These are phyloP conservation scores for Alternaria ventricosa DNA, from an alignment of 2,329 filamentous ascomycete species.

Conservation along the genomic window DNA sequence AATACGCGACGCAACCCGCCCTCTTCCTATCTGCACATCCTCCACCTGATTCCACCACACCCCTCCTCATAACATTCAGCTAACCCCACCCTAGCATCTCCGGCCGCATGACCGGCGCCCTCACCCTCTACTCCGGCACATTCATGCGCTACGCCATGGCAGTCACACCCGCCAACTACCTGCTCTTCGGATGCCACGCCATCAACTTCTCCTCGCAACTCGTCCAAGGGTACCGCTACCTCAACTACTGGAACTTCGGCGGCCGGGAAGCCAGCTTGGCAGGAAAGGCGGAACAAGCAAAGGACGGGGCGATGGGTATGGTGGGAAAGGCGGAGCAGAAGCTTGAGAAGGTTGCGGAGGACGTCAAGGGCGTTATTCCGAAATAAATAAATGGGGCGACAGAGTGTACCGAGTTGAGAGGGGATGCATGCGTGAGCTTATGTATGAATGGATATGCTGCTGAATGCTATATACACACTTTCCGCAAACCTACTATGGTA, in stretches of 20 bases:
- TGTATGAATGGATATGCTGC: not conserved
- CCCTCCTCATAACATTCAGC: not conserved
- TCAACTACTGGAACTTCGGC: slow-evolving; percentile 65
- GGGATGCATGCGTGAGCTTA: not conserved
- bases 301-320: slow-evolving; percentile 9
- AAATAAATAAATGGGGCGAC: slow-evolving; percentile 7
- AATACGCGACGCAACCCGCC: not conserved
- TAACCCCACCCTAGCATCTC: slow-evolving; percentile 61
- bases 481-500: not conserved
- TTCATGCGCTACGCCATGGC: slow-evolving; percentile 73
- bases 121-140: slow-evolving; percentile 66
- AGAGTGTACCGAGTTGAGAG: not conserved
- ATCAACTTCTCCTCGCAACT: slow-evolving; percentile 69
- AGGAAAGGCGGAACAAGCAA: slow-evolving; percentile 41
- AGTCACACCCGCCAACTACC: slow-evolving; percentile 69
- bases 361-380: slow-evolving; percentile 15
- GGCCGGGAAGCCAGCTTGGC: slow-evolving; percentile 51
- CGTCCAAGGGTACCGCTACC: slow-evolving; percentile 67
- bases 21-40: not conserved
- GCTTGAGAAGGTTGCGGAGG: slow-evolving; percentile 11
- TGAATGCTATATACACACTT: not conserved
- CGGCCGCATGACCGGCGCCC: slow-evolving; percentile 67
- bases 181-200: slow-evolving; percentile 71
- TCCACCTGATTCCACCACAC: not conserved
- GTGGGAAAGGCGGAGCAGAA: slow-evolving; percentile 8